Base-by-base conservation (phyloP, 208 protist species). In the Balamuthia mandrillaris region DNA sequence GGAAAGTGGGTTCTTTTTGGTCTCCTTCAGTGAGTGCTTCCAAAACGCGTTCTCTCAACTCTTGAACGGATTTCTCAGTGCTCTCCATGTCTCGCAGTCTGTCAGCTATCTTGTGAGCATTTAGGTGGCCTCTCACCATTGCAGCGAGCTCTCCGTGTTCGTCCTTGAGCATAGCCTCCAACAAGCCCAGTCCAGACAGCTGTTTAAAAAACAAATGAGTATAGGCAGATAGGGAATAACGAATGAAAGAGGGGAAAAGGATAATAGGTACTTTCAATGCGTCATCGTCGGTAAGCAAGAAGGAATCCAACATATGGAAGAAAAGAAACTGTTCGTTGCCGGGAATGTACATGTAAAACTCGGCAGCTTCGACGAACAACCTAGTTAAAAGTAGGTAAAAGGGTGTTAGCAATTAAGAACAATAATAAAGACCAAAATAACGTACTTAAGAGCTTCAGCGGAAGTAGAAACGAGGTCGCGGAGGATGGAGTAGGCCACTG, bases 81-180 rank as follows among this genome's bases (percentile, higher is more conserved):
- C n/a, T n/a, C n/a, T n/a, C n/a, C n/a, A n/a, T n/a, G n/a, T n/a
- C n/a, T n/a, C n/a, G n/a, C n/a, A n/a, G n/a, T n/a, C n/a, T n/a
- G n/a, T n/a, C n/a, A n/a, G n/a, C n/a, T n/a, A n/a, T n/a, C n/a
- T n/a, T n/a, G n/a, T n/a, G n/a, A n/a, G n/a, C n/a, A n/a, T 54
- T 49, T 21, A 78, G 42, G 33, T 78, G 70, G 70, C 39, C 31
- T 35, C 70, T 78, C 47, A 78, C 52, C 70, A 78, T 78, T 42
- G 70, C 45, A 18, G 70, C 16, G 47, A 60, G 14, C 10, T 52
- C 4, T 29, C 45, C 70, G 47, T 78, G 47, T 29, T 10, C 24
- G 29, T 42, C 52, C 70, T 54, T 78, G 45, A 78, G 45, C 45
- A 78, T 29, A 9, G 45, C 70, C 18, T 78, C 29, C n/a, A 78